These are phyloP conservation scores for Yamadazyma trypodendri DNA, from an alignment of 1,139 yeast species.

Conservation along the genomic window DNA sequence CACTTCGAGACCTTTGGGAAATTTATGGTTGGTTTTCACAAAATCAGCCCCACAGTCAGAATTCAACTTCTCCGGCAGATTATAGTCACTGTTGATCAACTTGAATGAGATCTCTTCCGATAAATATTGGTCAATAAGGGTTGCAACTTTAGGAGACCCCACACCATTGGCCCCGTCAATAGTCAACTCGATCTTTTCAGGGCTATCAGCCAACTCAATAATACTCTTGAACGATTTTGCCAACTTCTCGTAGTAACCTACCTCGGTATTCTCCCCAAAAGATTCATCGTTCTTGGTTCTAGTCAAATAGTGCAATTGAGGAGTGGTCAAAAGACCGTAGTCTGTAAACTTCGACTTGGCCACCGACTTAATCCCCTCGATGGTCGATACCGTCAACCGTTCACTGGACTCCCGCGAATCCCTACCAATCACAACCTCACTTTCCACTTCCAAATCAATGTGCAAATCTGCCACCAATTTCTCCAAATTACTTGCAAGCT, in stretches of 20 bases:
- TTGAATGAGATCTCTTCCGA: slow-evolving; percentile 37
- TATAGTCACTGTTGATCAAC: slow-evolving; percentile 61
- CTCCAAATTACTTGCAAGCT: slow-evolving; percentile 26
- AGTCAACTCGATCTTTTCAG: slow-evolving; percentile 45
- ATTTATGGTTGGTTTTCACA: slow-evolving; percentile 82
- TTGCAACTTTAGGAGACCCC: slow-evolving; percentile 75
- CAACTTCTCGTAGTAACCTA: slow-evolving; percentile 71
- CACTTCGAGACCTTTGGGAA: slow-evolving; percentile 60
- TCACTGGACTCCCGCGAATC: slow-evolving; percentile 84
- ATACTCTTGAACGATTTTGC: slow-evolving; percentile 39
- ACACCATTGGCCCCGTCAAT: slow-evolving; percentile 95
- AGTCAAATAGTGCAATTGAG: slow-evolving; percentile 89
- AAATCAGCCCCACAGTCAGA: slow-evolving; percentile 91
- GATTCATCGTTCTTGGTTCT: slow-evolving; percentile 62
- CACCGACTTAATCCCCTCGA: slow-evolving; percentile 60
- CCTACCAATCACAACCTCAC: slow-evolving; percentile 56
- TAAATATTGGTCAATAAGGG: slow-evolving; percentile 46
- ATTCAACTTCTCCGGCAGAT: slow-evolving; percentile 61
- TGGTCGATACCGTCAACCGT: slow-evolving; percentile 57
- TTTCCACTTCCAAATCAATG: slow-evolving; percentile 37
- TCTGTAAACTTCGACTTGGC: slow-evolving; percentile 49
- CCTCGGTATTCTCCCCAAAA: slow-evolving; percentile 65
- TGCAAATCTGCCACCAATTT: slow-evolving; percentile 30
- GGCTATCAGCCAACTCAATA: slow-evolving; percentile 21
- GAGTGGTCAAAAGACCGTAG: slow-evolving; percentile 81